phyloP scores from a whole-genome alignment of 164 flowering plant genomes.

The Hamamelis virginiana region DNA sequence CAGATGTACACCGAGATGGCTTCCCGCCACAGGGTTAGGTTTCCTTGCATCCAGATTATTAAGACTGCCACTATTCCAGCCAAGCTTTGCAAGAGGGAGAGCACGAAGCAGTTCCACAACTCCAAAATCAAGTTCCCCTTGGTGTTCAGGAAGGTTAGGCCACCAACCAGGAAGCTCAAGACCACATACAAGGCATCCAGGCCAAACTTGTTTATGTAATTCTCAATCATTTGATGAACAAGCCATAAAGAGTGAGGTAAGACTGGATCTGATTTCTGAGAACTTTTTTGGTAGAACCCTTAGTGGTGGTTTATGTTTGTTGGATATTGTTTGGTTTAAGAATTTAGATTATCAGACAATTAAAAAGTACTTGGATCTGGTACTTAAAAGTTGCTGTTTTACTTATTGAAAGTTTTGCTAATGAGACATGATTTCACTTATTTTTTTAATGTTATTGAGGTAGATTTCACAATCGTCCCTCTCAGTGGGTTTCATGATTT shows the following conservation, averaged over 20 bases:
- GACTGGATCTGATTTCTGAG: slow-evolving; percentile 1
- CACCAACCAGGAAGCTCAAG: slow-evolving; percentile 75
- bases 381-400: neutral
- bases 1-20: slow-evolving; percentile 93
- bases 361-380: neutral
- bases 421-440: no score
- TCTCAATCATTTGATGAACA: neutral
- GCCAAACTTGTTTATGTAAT: slow-evolving; percentile 76
- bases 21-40: slow-evolving; percentile 83
- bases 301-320: neutral
- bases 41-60: slow-evolving; percentile 81
- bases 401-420: neutral
- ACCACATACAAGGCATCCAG: slow-evolving; percentile 87
- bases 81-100: slow-evolving; percentile 84
- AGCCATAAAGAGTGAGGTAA: neutral
- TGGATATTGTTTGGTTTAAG: neutral
- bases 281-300: neutral
- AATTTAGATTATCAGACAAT: neutral
- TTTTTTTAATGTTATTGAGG: no score
- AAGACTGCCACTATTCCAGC: slow-evolving; percentile 86
- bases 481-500: neutral
- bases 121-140: slow-evolving; percentile 81
- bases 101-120: slow-evolving; percentile 77
- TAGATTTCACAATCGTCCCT: neutral
- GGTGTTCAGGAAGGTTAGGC: slow-evolving; percentile 74